Evolutionary conservation across 2,329 filamentous ascomycete genomes (phyloP), one percentile per base, ranked within the genome.

Genomic region (Rasamsonia emersonii): DNA sequence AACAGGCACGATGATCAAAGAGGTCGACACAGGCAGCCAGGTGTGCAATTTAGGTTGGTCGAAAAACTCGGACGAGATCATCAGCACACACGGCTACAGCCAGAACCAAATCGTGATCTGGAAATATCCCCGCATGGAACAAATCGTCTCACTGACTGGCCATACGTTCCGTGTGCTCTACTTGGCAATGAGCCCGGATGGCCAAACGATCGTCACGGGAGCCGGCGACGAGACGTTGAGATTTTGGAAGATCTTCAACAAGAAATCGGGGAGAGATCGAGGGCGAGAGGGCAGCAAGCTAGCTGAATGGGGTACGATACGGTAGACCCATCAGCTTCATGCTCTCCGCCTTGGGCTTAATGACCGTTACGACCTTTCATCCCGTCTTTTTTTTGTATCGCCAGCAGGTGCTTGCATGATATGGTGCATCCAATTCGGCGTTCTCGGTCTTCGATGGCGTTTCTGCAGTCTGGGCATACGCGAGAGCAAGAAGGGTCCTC

Each of bases 81-180:
- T 98, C 33, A 89, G 82, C 30, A 98, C 91, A 1, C 91, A 98
- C 53, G 91, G 91, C 5, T 98, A 95, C 64, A 89, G 82, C 46
- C 91, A 98, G 54, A 95, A 98, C 56, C 91, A 96, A 59, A 95
- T 98, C 48, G 89, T 96, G 21, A 86, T 98, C 34, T 98, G 91
- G 91, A 98, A 98, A 54, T 98, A 98, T 53, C 91, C 91, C 1
- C 88, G 82, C 45, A 96, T 98, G 91, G 86, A 86, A 29, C 91
- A 96, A 56, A 86, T 98, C 6, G 89, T 86, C 24, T 93, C 85
- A 45, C 68, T 98, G 27, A 98, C 91, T 0, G 91, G 91, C 1
- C 91, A 98, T 58, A 98, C 91, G 1, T 96, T 93, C 60, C 82
- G 91, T 51, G 91, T 98, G 9, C 70, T 98, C 3, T 98, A 96